Evolutionary conservation across 2,329 filamentous ascomycete species (phyloP).

Genomic region (Epichloe scottii): DNA sequence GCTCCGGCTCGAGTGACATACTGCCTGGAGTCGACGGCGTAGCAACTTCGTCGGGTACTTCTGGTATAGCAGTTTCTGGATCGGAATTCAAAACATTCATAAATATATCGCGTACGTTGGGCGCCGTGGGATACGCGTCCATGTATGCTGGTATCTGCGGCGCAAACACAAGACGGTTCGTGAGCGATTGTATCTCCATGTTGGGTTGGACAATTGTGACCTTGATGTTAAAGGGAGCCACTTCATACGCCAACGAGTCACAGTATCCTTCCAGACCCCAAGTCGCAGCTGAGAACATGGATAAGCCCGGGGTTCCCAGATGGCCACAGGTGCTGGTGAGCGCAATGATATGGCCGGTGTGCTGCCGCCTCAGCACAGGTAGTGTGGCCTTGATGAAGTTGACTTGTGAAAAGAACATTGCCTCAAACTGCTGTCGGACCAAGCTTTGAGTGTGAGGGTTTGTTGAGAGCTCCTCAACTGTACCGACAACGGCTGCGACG

Average conservation of each 20-base stretch:
- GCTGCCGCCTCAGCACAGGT: slow-evolving; percentile 65
- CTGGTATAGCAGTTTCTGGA: slow-evolving; percentile 45
- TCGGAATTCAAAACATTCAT: slow-evolving; percentile 66
- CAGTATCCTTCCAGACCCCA: slow-evolving; percentile 96
- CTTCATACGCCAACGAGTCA: slow-evolving; percentile 89
- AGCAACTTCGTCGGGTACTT: slow-evolving; percentile 15
- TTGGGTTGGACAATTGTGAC: slow-evolving; percentile 92
- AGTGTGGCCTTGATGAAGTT: slow-evolving; percentile 88
- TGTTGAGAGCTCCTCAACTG: slow-evolving; percentile 78
- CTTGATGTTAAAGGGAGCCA: slow-evolving; percentile 93
- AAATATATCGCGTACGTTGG: slow-evolving; percentile 72
- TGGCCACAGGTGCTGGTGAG: slow-evolving; percentile 85
- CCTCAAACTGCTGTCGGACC: slow-evolving; percentile 84
- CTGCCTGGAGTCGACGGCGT: slow-evolving; percentile 20
- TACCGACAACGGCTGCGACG: slow-evolving; percentile 63
- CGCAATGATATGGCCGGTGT: slow-evolving; percentile 80
- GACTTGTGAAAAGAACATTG: slow-evolving; percentile 88
- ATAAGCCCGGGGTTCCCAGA: slow-evolving; percentile 81
- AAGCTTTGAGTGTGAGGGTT: slow-evolving; percentile 61
- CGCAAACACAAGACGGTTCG: slow-evolving; percentile 74
- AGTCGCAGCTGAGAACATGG: slow-evolving; percentile 82
- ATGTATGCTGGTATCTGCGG: slow-evolving; percentile 53
- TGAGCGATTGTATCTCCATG: slow-evolving; percentile 80
- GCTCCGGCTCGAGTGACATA: slow-evolving; percentile 20
- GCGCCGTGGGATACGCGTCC: slow-evolving; percentile 42